phyloP scores from a whole-genome alignment of 164 flowering plant genomes.

The Macadamia tetraphylla region DNA sequence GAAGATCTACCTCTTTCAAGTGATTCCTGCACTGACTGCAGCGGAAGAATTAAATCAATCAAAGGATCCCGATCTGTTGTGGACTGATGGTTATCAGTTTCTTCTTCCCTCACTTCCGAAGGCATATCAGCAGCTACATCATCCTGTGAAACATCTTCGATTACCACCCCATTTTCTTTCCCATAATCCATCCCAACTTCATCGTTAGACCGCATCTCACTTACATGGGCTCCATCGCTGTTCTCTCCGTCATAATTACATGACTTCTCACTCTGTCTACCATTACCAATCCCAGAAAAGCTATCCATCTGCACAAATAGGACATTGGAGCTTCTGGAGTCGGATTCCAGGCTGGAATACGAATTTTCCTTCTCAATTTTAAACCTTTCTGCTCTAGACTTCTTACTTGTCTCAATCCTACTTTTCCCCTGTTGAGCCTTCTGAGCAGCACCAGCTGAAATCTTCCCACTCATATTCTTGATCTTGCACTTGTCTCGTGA shows the following conservation, averaged over 20 bases:
- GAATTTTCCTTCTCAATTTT: slow-evolving; percentile 59
- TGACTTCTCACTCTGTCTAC: slow-evolving; percentile 32
- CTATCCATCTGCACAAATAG: slow-evolving; percentile 35
- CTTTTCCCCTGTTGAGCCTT: slow-evolving; percentile 33
- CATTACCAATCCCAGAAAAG: slow-evolving; percentile 30
- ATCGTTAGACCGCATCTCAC: slow-evolving; percentile 30
- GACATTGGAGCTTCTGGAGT: slow-evolving; percentile 62
- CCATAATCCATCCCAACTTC: slow-evolving; percentile 28
- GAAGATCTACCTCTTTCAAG: slow-evolving; percentile 47
- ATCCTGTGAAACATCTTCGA: slow-evolving; percentile 35
- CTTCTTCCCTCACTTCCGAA: slow-evolving; percentile 36
- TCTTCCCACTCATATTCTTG: slow-evolving; percentile 38
- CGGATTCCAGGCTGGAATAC: slow-evolving; percentile 76
- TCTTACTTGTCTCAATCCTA: slow-evolving; percentile 44
- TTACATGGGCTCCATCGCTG: slow-evolving; percentile 35
- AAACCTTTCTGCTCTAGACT: slow-evolving; percentile 53
- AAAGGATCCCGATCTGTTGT: slow-evolving; percentile 44
- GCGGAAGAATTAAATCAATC: slow-evolving; percentile 38
- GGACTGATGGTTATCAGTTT: slow-evolving; percentile 20
- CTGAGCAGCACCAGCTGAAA: slow-evolving; percentile 26
- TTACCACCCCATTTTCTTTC: slow-evolving; percentile 39
- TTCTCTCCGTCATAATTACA: slow-evolving; percentile 39
- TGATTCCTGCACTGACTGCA: slow-evolving; percentile 60
- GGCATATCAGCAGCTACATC: slow-evolving; percentile 32
- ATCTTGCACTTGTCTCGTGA: slow-evolving; percentile 32